Conservation (phyloP, 495 filamentous ascomycete genomes). For the Hypoxylon lienhwacheense region DNA sequence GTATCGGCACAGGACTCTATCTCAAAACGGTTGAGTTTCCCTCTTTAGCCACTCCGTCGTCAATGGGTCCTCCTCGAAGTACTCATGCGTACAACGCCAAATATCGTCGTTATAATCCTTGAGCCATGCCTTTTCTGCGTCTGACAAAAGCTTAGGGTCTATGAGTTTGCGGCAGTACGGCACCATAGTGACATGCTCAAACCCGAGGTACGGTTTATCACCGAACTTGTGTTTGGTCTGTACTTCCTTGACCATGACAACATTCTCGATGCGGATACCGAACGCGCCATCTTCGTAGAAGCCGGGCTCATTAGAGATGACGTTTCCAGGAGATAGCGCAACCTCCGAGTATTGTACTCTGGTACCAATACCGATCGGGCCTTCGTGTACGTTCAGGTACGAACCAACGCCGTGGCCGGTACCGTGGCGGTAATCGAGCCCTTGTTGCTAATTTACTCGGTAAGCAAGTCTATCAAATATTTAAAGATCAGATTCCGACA, state of each 20-base stretch:
- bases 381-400: constrained; percentile 93
- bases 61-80: constrained; percentile 70
- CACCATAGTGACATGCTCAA: constrained; percentile 97
- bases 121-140: constrained; percentile 81
- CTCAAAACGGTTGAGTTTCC: constrained; percentile 66
- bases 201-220: constrained; percentile 90
- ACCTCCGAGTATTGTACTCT: constrained; percentile 91
- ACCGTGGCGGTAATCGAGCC: constrained; percentile 93
- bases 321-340: constrained; percentile 84
- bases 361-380: constrained; percentile 94
- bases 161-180: constrained; percentile 91
- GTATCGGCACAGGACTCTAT: neutral
- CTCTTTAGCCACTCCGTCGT: constrained; percentile 80
- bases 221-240: constrained; percentile 86
- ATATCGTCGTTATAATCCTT: constrained; percentile 85
- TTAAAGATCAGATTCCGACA: constrained; percentile 12
- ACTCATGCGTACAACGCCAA: constrained; percentile 77
- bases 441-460: constrained; percentile 59
- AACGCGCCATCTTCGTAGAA: constrained; percentile 98
- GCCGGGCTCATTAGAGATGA: constrained; percentile 92
- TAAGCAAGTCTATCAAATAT: constrained; percentile 1
- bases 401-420: constrained; percentile 97
- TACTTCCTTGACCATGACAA: constrained; percentile 85
- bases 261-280: constrained; percentile 97
- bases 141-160: constrained; percentile 70